phyloP scores from a whole-genome alignment of 2,329 filamentous ascomycete species.

The Cytospora piceae region DNA sequence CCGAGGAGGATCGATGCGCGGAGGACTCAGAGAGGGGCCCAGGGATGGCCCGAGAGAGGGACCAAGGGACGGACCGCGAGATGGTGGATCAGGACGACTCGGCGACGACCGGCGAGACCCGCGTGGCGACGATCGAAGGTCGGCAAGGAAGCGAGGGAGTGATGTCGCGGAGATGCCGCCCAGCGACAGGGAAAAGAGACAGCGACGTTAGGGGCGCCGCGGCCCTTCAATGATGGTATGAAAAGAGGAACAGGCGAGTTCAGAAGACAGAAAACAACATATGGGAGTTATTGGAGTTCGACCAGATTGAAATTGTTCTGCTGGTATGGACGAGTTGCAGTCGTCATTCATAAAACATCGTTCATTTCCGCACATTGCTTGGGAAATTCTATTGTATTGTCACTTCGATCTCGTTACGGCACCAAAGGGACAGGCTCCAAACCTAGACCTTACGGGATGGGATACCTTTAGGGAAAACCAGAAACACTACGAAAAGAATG shows the following conservation, averaged over 20 bases:
- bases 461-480: conserved; percentile 4
- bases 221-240: conserved; percentile 8
- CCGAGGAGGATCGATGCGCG: conserved; percentile 42
- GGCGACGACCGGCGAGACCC: conserved; percentile 39
- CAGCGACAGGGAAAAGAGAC: conserved; percentile 58
- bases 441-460: neutral
- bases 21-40: conserved; percentile 41
- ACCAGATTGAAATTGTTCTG: conserved; percentile 17
- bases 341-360: neutral
- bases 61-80: conserved; percentile 41
- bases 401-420: conserved; percentile 14
- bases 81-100: conserved; percentile 36
- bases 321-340: conserved; percentile 17
- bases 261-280: conserved; percentile 1
- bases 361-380: conserved; percentile 19
- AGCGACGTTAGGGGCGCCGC: conserved; percentile 47
- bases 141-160: conserved; percentile 49
- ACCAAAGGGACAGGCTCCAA: conserved; percentile 10
- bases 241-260: neutral
- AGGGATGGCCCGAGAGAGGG: conserved; percentile 42
- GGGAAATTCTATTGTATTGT: conserved; percentile 14
- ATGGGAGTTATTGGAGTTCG: conserved; percentile 10
- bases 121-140: conserved; percentile 41
- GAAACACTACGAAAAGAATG: conserved; percentile 9
- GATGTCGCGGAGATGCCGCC: conserved; percentile 48